Conservation (phyloP, 768 basidiomycete genomes). For the Serendipita sp. region DNA sequence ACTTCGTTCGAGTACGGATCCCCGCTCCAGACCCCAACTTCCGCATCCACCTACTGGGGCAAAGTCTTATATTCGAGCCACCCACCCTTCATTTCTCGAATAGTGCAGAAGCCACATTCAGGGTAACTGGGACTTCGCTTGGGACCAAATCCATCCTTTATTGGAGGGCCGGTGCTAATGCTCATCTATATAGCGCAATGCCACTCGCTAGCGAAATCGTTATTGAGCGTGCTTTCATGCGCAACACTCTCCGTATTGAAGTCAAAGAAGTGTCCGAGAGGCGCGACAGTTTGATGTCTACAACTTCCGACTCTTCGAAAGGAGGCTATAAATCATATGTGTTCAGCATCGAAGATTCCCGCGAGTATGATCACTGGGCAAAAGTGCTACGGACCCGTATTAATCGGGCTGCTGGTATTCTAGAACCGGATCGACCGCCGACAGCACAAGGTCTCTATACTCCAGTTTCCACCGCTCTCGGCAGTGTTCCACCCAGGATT, state of each 20-base stretch:
- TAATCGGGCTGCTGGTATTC: slow-evolving; percentile 9
- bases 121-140: slow-evolving; percentile 70
- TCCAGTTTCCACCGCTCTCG: slow-evolving; percentile 6
- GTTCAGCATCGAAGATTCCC: slow-evolving; percentile 77
- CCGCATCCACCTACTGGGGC: slow-evolving; percentile 68
- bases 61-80: slow-evolving; percentile 80
- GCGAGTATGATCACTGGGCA: slow-evolving; percentile 60
- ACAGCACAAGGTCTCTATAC: slow-evolving; percentile 9
- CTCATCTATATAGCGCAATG: slow-evolving; percentile 64
- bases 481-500: slow-evolving; percentile 24
- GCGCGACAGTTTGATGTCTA: background rate
- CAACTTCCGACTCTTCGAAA: slow-evolving; percentile 17
- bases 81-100: slow-evolving; percentile 62
- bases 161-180: slow-evolving; percentile 68
- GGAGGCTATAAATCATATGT: slow-evolving; percentile 73
- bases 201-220: slow-evolving; percentile 61
- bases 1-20: slow-evolving; percentile 72
- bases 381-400: slow-evolving; percentile 32
- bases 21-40: slow-evolving; percentile 73
- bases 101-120: slow-evolving; percentile 72
- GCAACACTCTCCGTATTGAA: slow-evolving; percentile 85
- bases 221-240: slow-evolving; percentile 90
- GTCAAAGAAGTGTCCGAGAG: slow-evolving; percentile 36
- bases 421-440: slow-evolving; percentile 6
- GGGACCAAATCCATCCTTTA: slow-evolving; percentile 74